A percentile compares a stretch with the other conserved stretches of the same genome.
Evolutionary conservation across 2,329 filamentous ascomycete species (phyloP).

Genomic region (Polychaeton citri): DNA sequence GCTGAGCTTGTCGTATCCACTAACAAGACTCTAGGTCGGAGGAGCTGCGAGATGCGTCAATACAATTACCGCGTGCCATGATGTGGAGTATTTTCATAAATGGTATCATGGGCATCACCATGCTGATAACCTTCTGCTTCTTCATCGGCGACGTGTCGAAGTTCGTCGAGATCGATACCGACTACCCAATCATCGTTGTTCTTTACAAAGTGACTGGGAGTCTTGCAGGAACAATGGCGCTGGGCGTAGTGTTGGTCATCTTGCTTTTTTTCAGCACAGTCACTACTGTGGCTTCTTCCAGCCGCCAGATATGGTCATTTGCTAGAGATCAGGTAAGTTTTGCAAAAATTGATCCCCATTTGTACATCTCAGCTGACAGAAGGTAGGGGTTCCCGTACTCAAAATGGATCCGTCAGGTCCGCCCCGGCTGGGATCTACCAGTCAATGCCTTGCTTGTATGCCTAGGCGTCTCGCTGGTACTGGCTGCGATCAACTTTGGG

Average conservation of each 20-base stretch:
- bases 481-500: conserved; percentile 23
- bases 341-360: conserved; percentile 4
- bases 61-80: conserved; percentile 18
- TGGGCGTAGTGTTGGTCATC: conserved; percentile 11
- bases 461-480: conserved; percentile 17
- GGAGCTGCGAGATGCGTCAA: conserved; percentile 15
- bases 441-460: conserved; percentile 20
- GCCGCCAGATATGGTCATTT: conserved; percentile 10
- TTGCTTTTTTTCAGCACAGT: conserved; percentile 10
- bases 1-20: conserved; percentile 1
- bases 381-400: conserved; percentile 21
- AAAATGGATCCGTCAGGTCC: conserved; percentile 19
- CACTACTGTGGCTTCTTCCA: conserved; percentile 8
- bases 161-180: conserved; percentile 3
- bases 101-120: conserved; percentile 7
- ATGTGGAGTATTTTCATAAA: conserved; percentile 13
- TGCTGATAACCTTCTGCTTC: conserved; percentile 8
- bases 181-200: conserved; percentile 9
- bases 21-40: conserved; percentile 9
- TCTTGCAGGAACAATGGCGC: conserved; percentile 6
- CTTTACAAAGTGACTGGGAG: conserved; percentile 12
- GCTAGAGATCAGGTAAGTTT: conserved; percentile 15
- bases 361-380: not conserved
- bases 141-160: conserved; percentile 1
- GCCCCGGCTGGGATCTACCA: conserved; percentile 17